Evolutionary conservation across 2,329 filamentous ascomycete species (phyloP), one percentile per base, ranked within the genome.

Genomic region (Botrytis fragariae): DNA sequence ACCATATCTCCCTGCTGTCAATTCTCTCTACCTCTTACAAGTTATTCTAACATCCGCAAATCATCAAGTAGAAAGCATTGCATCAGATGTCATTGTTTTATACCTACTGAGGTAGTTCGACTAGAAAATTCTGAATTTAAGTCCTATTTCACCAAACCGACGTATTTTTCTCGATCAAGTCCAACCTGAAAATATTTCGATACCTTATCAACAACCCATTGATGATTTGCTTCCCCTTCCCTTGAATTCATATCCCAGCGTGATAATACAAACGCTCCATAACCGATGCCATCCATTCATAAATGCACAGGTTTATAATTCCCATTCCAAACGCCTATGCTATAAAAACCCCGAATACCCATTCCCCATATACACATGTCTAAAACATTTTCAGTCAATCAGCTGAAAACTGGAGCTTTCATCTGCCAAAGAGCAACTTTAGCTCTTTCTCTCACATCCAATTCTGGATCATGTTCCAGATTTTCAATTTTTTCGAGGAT

Each of bases 361-460:
- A 29, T 68, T 68, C 3, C 35, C 48, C 35, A 42, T 54, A 35
- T 42, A 32, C 65, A 68, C 10, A 68, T 42, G 18, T 22, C 57
- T 29, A 42, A 42, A 42, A 18, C 6, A 14, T 45, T 64, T 64
- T 6, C 16, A 42, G 6, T 68, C 25, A 20, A 51, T 64, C 37
- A 67, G 29, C 16, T 57, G 25, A 68, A 67, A 35, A 57, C 48
- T 39, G 70, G 70, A 37, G 70, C 70, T 35, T 78, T 89, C 83
- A 96, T 88, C 82, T 95, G 90, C 84, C 91, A 91, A 20, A 92
- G 83, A 0, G 93, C 94, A 61, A 89, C 91, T 84, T 95, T 97
- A 1, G 93, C 93, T 75, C 94, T 85, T 84, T 98, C 94, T 70
- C 92, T 86, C 35, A 97, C 92, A 81, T 97, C 93, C 73, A 96